Conservation (phyloP, 1,284 basidiomycete species). For the Ganoderma leucocontextum region DNA sequence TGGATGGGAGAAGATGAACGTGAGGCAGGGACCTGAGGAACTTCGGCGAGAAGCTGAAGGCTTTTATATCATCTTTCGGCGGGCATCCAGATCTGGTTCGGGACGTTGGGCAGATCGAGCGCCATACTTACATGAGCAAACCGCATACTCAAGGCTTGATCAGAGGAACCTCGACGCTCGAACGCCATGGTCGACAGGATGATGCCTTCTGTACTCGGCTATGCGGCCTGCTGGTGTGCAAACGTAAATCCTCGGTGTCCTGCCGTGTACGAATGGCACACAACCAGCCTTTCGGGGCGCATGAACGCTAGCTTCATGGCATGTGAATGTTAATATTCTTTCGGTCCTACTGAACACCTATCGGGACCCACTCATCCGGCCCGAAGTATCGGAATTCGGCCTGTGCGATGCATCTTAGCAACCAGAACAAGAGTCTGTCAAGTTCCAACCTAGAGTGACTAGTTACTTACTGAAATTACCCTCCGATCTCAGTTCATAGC, state of each 20-base stretch:
- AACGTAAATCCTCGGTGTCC: too few relatives aligned
- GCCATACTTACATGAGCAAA: too few relatives aligned
- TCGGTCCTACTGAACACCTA: not conserved
- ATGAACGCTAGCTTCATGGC: not conserved
- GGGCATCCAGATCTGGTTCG: not conserved
- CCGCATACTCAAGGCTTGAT: too few relatives aligned
- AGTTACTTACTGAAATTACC: not conserved
- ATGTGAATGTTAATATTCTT: not conserved
- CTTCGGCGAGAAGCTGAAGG: not conserved
- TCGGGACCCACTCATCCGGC: not conserved
- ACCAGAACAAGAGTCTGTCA: not conserved
- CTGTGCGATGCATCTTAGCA: not conserved
- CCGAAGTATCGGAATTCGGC: not conserved
- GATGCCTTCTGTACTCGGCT: not conserved
- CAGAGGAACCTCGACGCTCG: too few relatives aligned
- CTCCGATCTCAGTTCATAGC: not conserved
- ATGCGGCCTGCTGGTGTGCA: not conserved
- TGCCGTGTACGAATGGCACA: too few relatives aligned
- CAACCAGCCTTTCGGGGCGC: too few relatives aligned
- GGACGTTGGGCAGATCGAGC: too few relatives aligned
- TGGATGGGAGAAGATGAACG: slow-evolving; percentile 15
- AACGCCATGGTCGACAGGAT: too few relatives aligned
- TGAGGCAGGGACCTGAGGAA: slow-evolving; percentile 9
- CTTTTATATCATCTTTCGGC: not conserved
- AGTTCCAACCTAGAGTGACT: not conserved